Percentiles rank a stretch among this genome's conserved stretches.
phyloP scores from a whole-genome alignment of 2,329 filamentous ascomycete species.

The Lecanicillium sp. region DNA sequence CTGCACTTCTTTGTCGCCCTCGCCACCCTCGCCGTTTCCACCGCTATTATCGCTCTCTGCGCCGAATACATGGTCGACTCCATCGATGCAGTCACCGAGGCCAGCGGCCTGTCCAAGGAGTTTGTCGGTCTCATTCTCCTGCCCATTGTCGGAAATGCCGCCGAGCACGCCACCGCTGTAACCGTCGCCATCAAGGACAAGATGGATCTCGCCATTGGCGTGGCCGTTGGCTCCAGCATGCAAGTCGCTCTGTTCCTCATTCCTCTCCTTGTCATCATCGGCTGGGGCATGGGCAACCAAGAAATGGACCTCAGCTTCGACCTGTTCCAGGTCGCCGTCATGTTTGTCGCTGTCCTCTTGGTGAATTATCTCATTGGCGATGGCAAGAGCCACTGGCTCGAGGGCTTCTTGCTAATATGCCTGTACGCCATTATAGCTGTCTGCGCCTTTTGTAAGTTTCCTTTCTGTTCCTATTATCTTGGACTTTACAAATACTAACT shows the following conservation, averaged over 20 bases:
- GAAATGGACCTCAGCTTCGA: slow-evolving; percentile 81
- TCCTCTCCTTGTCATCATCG: slow-evolving; percentile 67
- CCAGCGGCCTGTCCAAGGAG: slow-evolving; percentile 56
- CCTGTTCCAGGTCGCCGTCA: slow-evolving; percentile 76
- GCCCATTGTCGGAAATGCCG: slow-evolving; percentile 77
- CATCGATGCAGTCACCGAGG: slow-evolving; percentile 59
- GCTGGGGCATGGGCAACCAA: slow-evolving; percentile 65
- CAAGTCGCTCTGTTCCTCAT: slow-evolving; percentile 76
- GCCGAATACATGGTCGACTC: slow-evolving; percentile 72
- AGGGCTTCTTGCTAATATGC: slow-evolving; percentile 68
- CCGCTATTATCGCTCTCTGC: slow-evolving; percentile 72
- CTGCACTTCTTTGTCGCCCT: slow-evolving; percentile 67
- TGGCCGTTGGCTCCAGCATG: slow-evolving; percentile 73
- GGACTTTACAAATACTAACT: too few species aligned
- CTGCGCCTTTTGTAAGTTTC: slow-evolving; percentile 55
- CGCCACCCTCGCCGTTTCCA: slow-evolving; percentile 62
- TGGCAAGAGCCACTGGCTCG: slow-evolving; percentile 75
- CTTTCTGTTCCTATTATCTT: too few species aligned
- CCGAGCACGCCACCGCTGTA: slow-evolving; percentile 74
- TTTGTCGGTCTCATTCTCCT: slow-evolving; percentile 76
- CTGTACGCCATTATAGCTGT: slow-evolving; percentile 74
- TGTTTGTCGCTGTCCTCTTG: slow-evolving; percentile 77
- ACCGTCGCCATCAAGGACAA: slow-evolving; percentile 77
- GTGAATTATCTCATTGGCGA: slow-evolving; percentile 83
- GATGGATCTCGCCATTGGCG: slow-evolving; percentile 76